Percentiles rank a stretch among this genome's conserved stretches.
Evolutionary conservation across 1,139 yeast species (phyloP).

Genomic region (Pneumocystis carinii): DNA sequence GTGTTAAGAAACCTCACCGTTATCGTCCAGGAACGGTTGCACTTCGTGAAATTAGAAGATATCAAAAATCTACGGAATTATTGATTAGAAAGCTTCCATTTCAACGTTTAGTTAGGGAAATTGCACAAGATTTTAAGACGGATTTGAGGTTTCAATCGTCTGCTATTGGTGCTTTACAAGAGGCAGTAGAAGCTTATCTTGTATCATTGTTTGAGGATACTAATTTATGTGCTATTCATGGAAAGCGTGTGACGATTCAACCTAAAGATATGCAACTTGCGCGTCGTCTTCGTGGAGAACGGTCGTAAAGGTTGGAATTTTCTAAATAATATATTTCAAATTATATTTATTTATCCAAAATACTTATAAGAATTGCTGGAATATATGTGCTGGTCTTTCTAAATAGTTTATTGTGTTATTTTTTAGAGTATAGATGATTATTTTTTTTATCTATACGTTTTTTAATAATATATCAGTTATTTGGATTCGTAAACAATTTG

Average conservation of each 20-base stretch:
- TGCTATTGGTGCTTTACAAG: constrained; percentile 97
- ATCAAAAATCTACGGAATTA: constrained; percentile 93
- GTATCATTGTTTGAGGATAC: constrained; percentile 79
- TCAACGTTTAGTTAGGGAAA: constrained; percentile 97
- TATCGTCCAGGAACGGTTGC: constrained; percentile 99
- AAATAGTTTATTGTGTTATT: neutral
- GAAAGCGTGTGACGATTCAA: constrained; percentile 98
- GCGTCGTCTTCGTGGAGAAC: constrained; percentile 93
- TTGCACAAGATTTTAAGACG: constrained; percentile 95
- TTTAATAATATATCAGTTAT: neutral
- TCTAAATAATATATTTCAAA: neutral
- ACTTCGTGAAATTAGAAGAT: constrained; percentile 97
- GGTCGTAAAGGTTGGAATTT: constrained; percentile 11
- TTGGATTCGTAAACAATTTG: neutral
- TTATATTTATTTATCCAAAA: neutral
- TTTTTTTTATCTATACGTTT: neutral
- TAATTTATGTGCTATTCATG: constrained; percentile 97
- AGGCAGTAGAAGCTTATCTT: constrained; percentile 96
- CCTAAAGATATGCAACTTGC: constrained; percentile 98
- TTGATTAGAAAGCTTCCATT: constrained; percentile 95
- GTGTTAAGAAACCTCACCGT: constrained; percentile 99
- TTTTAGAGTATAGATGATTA: neutral
- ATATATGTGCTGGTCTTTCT: neutral
- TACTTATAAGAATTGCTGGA: neutral
- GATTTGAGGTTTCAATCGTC: constrained; percentile 97